phyloP scores from a whole-genome alignment of 176 grass and related monocot species.

The Zizania latifolia region DNA sequence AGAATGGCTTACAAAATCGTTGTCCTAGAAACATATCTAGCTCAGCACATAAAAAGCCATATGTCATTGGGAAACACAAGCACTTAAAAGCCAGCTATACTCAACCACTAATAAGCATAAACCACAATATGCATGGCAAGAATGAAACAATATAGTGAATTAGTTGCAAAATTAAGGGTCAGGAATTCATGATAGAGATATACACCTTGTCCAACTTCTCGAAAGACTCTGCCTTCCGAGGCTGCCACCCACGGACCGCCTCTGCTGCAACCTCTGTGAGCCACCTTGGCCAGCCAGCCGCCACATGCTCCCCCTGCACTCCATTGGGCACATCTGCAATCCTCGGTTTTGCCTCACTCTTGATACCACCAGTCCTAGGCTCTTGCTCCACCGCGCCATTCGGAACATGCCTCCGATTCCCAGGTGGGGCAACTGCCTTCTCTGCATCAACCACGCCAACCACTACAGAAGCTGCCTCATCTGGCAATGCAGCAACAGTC shows the following conservation, averaged over 20 bases:
- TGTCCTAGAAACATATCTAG: not conserved
- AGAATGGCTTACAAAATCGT: not conserved
- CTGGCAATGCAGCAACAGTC: constrained; percentile 31
- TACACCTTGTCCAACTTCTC: constrained; percentile 94
- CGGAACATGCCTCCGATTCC: constrained; percentile 16
- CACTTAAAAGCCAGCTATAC: not conserved
- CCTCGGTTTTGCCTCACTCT: constrained; percentile 26
- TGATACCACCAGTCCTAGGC: constrained; percentile 2
- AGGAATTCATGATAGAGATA: constrained; percentile 15
- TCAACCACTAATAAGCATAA: constrained; percentile 8
- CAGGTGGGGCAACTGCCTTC: constrained; percentile 19
- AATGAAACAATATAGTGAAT: not conserved
- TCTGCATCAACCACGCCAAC: constrained; percentile 36
- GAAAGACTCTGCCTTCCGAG: constrained; percentile 87
- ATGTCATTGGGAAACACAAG: not conserved
- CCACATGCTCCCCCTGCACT: constrained; percentile 46
- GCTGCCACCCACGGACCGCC: constrained; percentile 84
- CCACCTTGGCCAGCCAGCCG: constrained; percentile 83
- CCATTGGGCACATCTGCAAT: constrained; percentile 60
- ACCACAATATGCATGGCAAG: constrained; percentile 11
- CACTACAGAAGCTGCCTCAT: constrained; percentile 7
- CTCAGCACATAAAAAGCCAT: not conserved
- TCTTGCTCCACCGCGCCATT: constrained; percentile 21
- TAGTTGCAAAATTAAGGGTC: not conserved
- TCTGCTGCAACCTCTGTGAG: constrained; percentile 80